Percentiles rank a stretch among this genome's conserved stretches.
phyloP scores from a whole-genome alignment of 345 rosid species.

The Sisymbrium altissimum region DNA sequence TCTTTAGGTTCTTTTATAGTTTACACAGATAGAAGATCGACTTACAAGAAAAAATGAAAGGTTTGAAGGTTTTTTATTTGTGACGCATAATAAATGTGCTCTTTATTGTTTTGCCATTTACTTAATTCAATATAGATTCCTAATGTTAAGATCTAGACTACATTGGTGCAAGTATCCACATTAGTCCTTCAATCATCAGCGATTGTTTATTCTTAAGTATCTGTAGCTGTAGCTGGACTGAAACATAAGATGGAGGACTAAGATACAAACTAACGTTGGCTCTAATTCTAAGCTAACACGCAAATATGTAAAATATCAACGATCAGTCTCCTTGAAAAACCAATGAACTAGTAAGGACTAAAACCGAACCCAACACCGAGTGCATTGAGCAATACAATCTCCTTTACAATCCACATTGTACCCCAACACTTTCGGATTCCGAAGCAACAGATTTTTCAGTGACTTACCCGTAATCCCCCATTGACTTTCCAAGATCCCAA shows the following conservation, averaged over 20 bases:
- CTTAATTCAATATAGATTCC: too few species aligned
- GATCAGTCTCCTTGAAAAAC: slow-evolving; percentile 1
- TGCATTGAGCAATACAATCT: slow-evolving; percentile 85
- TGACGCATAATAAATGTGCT: too few species aligned
- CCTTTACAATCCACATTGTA: slow-evolving; percentile 92
- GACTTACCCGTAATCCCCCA: slow-evolving; percentile 85
- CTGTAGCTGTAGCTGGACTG: background rate
- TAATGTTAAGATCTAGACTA: too few species aligned
- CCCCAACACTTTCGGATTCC: slow-evolving; percentile 91
- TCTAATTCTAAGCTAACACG: too few species aligned
- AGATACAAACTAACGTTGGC: background rate
- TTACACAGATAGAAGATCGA: too few species aligned
- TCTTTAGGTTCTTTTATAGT: too few species aligned
- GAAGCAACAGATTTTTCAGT: slow-evolving; percentile 59
- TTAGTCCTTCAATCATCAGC: background rate
- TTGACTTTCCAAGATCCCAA: slow-evolving; percentile 59
- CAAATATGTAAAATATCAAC: background rate
- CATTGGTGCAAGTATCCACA: background rate
- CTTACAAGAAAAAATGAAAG: too few species aligned
- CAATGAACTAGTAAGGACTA: slow-evolving; percentile 23
- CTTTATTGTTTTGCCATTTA: too few species aligned
- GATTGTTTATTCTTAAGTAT: background rate
- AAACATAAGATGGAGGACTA: background rate
- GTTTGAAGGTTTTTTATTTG: too few species aligned
- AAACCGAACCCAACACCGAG: slow-evolving; percentile 94